Conservation (phyloP, 345 rosid species). For the Syzygium aromaticum region DNA sequence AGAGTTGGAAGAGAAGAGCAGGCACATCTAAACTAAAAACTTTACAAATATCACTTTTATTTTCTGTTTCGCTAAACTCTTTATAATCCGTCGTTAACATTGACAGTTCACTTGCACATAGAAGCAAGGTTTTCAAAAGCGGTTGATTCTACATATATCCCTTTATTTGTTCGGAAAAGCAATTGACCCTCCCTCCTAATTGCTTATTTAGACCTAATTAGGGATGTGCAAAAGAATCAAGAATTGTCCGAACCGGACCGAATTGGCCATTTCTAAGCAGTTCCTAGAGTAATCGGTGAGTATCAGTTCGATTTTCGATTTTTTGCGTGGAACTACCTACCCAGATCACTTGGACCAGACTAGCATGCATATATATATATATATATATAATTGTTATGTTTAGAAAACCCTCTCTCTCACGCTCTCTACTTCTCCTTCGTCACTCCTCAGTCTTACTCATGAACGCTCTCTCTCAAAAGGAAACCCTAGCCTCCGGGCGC, state of each 20-base stretch:
- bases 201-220: no score
- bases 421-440: neutral
- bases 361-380: no score
- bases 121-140: neutral
- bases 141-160: neutral
- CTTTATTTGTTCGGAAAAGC: neutral
- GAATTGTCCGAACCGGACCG: neutral
- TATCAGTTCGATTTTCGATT: accelerated
- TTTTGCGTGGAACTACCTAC: no score
- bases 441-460: neutral
- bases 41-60: neutral
- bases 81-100: neutral
- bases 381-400: no score
- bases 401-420: neutral
- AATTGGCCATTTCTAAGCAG: neutral
- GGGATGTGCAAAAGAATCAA: neutral
- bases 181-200: neutral
- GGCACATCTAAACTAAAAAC: neutral
- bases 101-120: neutral
- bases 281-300: neutral
- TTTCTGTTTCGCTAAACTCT: neutral
- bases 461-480: neutral
- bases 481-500: neutral
- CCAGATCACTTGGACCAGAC: no score
- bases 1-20: neutral